Evolutionary conservation across 129 eudicot genomes (phyloP).

Genomic region (Artemisia tridentata): DNA sequence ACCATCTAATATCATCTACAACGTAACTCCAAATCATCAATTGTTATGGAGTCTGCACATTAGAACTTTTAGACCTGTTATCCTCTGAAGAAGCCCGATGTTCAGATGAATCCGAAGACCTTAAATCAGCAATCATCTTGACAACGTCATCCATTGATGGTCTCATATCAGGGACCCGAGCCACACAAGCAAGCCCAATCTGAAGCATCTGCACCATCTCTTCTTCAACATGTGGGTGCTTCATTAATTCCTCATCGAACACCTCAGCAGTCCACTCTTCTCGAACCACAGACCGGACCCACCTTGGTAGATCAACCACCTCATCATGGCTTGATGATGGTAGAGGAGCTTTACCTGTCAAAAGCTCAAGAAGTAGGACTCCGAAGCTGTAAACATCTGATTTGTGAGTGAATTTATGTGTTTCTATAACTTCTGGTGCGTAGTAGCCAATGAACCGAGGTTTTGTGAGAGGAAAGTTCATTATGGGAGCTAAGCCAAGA

Average conservation of each 20-base stretch:
- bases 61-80: constrained; percentile 63
- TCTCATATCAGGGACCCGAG: constrained; percentile 53
- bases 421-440: constrained; percentile 80
- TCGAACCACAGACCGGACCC: constrained; percentile 90
- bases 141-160: constrained; percentile 84
- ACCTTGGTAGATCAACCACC: constrained; percentile 75
- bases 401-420: constrained; percentile 61
- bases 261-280: constrained; percentile 99
- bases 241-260: constrained; percentile 75
- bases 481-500: constrained; percentile 62
- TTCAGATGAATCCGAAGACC: constrained; percentile 51
- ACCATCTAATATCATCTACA: constrained; percentile 15
- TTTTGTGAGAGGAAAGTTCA: constrained; percentile 41
- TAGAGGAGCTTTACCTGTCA: constrained; percentile 78
- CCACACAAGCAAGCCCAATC: constrained; percentile 77
- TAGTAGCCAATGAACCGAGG: constrained; percentile 59
- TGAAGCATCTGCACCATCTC: constrained; percentile 98
- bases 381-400: constrained; percentile 97
- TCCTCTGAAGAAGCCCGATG: constrained; percentile 68
- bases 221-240: constrained; percentile 65
- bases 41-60: constrained; percentile 61
- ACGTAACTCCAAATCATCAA: constrained; percentile 16
- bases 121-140: constrained; percentile 66
- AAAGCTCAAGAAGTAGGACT: constrained; percentile 71
- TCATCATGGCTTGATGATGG: constrained; percentile 52